Evolutionary conservation across 805 yeast genomes (phyloP).

Genomic region (Kodamaea leandrae): DNA sequence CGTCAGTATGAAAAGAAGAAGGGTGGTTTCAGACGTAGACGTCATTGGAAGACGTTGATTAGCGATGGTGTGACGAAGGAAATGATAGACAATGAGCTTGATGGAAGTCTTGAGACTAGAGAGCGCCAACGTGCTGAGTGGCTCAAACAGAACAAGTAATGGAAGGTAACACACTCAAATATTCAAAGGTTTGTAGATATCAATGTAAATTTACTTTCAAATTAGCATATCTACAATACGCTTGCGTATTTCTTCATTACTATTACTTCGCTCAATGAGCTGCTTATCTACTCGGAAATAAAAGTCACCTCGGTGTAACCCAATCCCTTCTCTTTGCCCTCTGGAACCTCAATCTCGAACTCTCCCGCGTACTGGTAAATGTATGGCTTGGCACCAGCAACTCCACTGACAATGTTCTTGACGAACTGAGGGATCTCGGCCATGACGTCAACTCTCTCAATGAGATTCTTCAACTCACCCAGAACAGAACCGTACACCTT

Average conservation of each 20-base stretch:
- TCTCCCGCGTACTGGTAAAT: conserved; percentile 86
- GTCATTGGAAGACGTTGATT: conserved; percentile 54
- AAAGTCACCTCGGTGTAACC: conserved; percentile 82
- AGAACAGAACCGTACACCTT: conserved; percentile 47
- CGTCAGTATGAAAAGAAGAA: not conserved
- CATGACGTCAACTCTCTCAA: conserved; percentile 97
- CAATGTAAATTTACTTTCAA: too few species aligned
- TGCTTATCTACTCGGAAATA: conserved; percentile 43
- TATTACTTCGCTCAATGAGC: conserved; percentile 4
- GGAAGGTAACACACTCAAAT: too few species aligned
- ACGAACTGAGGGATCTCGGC: conserved; percentile 93
- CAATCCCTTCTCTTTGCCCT: conserved; percentile 54
- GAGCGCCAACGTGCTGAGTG: conserved; percentile 9
- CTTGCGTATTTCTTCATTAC: conserved; percentile 1
- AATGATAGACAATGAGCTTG: conserved; percentile 39
- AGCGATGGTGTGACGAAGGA: conserved; percentile 42
- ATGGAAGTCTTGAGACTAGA: conserved; percentile 34
- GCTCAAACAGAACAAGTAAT: not conserved
- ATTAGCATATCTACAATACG: too few species aligned
- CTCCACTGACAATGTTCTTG: conserved; percentile 88
- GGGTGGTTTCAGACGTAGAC: conserved; percentile 28
- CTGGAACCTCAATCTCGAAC: conserved; percentile 46
- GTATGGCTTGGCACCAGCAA: conserved; percentile 95
- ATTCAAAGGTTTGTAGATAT: too few species aligned
- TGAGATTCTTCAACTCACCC: conserved; percentile 61